Evolutionary conservation across 345 rosid genomes (phyloP), one percentile per base, ranked within the genome.

Genomic region (Nephelium lappaceum): DNA sequence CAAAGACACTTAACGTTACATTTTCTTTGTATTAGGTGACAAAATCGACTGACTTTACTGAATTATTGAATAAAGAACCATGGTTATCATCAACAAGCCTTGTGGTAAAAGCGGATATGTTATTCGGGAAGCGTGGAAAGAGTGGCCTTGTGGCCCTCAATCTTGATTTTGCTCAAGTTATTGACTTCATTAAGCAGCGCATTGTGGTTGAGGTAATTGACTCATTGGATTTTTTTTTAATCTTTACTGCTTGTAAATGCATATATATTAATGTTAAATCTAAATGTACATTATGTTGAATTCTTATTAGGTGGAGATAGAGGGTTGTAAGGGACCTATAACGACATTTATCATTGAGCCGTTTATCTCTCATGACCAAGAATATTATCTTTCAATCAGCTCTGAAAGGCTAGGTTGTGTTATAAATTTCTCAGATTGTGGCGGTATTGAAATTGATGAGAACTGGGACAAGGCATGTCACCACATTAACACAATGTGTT

Each of bases 391-490:
- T 73, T 89, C 93, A 23, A 78, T 93, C 11, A 90, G 90, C 27
- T 95, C 98, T 19, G 97, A 95, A 36, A 91, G 98, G 86, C 97
- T 93, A 77, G 95, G 98, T 41, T 82, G 91, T 81, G 89, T 91
- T 67, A 80, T 93, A 79, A 91, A 93, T 81, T 95, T 92, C 80
- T 95, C 97, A 38, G 97, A 95, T 83, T 95, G 95, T 77, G 97
- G 97, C 3, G 98, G 98, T 7, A 91, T 93, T 83, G 98, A 95
- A 38, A 93, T 95, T 70, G 98, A 95, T 89, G 97, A 91, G 85
- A 95, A 95, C 67, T 95, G 95, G 98, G 97, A 91, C 86, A 93
- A 94, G 89, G 98, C 91, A 45, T 45, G 43, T 7, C n/a, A 49
- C 36, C 51, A 24, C 25, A 41, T 41, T 5, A 23, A 11, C 7